Evolutionary conservation across 1,284 basidiomycete species (phyloP), one percentile per base, ranked within the genome.

Genomic region (Ganoderma multipileum): DNA sequence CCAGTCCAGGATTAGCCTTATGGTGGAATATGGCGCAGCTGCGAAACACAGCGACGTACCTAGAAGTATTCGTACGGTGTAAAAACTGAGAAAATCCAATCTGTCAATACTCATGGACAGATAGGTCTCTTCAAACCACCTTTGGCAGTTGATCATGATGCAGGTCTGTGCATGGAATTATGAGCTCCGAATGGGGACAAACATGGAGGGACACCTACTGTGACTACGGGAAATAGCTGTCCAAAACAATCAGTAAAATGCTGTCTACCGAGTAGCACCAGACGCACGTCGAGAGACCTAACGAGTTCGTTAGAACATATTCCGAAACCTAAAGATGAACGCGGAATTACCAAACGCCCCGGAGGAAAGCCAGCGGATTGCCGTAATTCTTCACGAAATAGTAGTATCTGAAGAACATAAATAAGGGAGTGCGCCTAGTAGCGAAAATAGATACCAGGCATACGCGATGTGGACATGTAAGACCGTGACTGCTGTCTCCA

Each of bases 101-200:
- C 42, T 44, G 42, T 44, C 18, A 44, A 20, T 7, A 20, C 7
- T n/a, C 5, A 20, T 20, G 5, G 6, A n/a, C 7, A 20, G 18
- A 44, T 7, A 20, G 16, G 42, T 7, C 42, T 44, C 52, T 11
- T 28, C 30, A 9, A 36, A 18, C 7, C 16, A 36, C 55, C 55
- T 57, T 36, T 57, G 55, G 20, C 55, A 57, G 55, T 57, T 57
- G 33, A 57, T 57, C 55, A 57, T 57, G 55, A 57, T 57, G 33
- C 30, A 33, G 16, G 55, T 57, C 55, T 57, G 4, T 0, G 16
- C 2, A 18, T n/a, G 20, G 18, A 57, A 33, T 1, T 18, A n/a
- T 57, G 8, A 36, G 20, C 26, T 16, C n/a, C 30, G 16, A 36
- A 36, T 14, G n/a, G n/a, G n/a, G n/a, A n/a, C 18, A 7, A 5